phyloP scores from a whole-genome alignment of 2,329 filamentous ascomycete genomes.

The Coniochaeta prunicola region DNA sequence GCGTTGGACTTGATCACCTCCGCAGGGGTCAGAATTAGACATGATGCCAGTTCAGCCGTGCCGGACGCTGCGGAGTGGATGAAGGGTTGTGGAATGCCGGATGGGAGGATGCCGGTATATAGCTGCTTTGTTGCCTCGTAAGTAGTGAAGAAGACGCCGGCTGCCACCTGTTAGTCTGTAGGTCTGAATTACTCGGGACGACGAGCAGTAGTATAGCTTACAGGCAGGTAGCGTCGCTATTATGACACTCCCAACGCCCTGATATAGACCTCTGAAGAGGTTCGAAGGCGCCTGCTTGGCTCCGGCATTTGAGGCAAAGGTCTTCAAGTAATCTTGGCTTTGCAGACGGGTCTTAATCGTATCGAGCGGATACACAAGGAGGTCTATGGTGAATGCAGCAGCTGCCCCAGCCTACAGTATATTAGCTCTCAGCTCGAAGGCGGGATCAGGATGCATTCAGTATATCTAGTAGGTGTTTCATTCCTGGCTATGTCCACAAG shows the following conservation, averaged over 20 bases:
- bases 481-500: no score
- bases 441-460: no score
- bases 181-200: not conserved
- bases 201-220: conserved; percentile 23
- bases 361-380: conserved; percentile 81
- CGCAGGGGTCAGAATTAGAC: conserved; percentile 77
- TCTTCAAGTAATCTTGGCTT: conserved; percentile 63
- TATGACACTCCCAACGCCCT: conserved; percentile 79
- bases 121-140: conserved; percentile 71
- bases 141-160: conserved; percentile 82
- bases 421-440: not conserved
- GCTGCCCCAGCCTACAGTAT: conserved; percentile 67
- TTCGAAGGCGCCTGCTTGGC: conserved; percentile 42
- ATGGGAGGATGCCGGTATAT: conserved; percentile 42
- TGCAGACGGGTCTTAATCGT: conserved; percentile 85
- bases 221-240: conserved; percentile 84
- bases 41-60: conserved; percentile 74
- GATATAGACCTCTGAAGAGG: conserved; percentile 68
- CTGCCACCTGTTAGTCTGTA: conserved; percentile 28
- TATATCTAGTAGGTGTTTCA: no score
- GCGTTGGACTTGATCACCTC: conserved; percentile 94
- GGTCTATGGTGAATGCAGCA: conserved; percentile 79
- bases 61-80: conserved; percentile 70
- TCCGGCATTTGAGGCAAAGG: conserved; percentile 53
- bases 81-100: conserved; percentile 54